Base-by-base conservation (phyloP, 441 rosid genomes). In the Melastoma candidum region DNA sequence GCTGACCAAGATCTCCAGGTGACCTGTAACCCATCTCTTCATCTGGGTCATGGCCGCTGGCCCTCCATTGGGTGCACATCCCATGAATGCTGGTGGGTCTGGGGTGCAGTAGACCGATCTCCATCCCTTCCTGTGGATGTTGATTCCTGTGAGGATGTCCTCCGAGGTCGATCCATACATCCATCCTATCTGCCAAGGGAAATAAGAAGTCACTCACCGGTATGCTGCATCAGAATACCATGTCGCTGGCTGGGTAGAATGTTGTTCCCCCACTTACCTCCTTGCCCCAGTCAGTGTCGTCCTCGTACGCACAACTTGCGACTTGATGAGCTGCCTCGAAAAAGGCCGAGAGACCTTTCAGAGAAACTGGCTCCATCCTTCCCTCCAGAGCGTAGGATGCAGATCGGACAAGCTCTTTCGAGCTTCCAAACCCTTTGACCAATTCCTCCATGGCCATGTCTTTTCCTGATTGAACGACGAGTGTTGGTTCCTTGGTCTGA, bases 71-170 rank as follows among this genome's bases (percentile, higher is more conserved):
- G 83, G 78, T 0, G 71, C 53, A 48, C 78, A 74, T 1, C 89
- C 85, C 2, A 72, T 43, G 44, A 79, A 82, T 6, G 77, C 75
- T 0, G 60, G 69, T 3, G 74, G 73, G 0, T 74, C 6, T 0
- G 69, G 78, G 1, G 44, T 1, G 7, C 51, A 56, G 5, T 10
- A 43, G 2, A 14, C 39, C 2, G 77, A 59, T 44, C 54, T 72
- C 88, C 93, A 89, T 1, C 85, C 95, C 71, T 67, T 76, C 3
- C 69, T 10, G 12, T 89, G 94, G 52, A 89, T 82, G 43, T 7
- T 55, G 2, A 76, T 8, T n/a, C 93, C 81, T 0, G 83, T 82
- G 0, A 74, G 49, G 12, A 64, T 0, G 27, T 82, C 88, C 67
- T 82, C 81, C 1, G 73, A 29, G 7, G 60, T 26, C 26, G 84